Evolutionary conservation across 345 rosid genomes (phyloP), one percentile per base, ranked within the genome.

Genomic region (Conringia planisiliqua): DNA sequence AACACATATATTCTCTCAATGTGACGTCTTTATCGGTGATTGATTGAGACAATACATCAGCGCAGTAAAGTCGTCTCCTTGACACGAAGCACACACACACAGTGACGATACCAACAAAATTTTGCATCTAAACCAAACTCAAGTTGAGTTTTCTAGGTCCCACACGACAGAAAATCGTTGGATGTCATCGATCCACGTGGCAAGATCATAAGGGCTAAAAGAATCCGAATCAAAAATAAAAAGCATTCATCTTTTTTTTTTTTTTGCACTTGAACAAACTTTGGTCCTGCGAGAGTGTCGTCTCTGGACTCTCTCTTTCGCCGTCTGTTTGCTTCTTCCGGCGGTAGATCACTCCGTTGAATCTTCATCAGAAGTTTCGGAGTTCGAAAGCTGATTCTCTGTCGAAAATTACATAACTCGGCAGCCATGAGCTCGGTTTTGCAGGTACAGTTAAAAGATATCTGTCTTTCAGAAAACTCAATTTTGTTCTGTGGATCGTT

Each of bases 381-480:
- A 6, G 17, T 10, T 24, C 11, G 9, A 17, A 6, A 38, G 73
- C 73, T 75, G 32, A 30, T 47, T 74, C 35, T 24, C 66, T 51
- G 46, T 52, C 39, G 75, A 62, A 62, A 24, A 18, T 22, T 20
- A 5, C 1, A 35, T 3, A 44, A 67, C 54, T 12, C 20, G 43
- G 63, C 68, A 65, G 84, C 64, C 30, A 90, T 90, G 96, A 83
- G 79, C 77, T 83, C 93, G 12, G 68, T 88, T 71, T 81, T 83
- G 70, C 92, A 88, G 88, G 96, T 88, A 40, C 27, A 38, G 60
- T 40, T n/a, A 0, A 29, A 55, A 44, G 1, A 7, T 46, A 32
- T 39, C 2, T 40, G 3, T 5, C 42, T 35, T 52, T 26, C 10
- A 5, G 5, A 39, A 44, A 42, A 9, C 36, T 70, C 32, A 3